Base-by-base conservation (phyloP, 495 filamentous ascomycete species). In the Penicillium goetzii region DNA sequence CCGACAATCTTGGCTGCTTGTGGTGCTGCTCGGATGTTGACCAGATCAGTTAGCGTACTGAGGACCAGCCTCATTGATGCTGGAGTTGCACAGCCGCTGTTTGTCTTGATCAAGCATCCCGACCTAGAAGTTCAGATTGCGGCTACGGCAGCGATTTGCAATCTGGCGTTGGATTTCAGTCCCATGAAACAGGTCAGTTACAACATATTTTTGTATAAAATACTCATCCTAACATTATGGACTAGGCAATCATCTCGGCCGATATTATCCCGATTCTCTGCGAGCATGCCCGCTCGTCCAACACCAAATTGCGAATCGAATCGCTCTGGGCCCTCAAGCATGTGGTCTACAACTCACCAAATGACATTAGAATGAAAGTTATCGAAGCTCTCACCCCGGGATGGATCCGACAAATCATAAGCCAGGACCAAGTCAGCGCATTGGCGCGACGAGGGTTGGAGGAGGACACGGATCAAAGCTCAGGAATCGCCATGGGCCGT, bases 301-400 rank as follows among this genome's bases (percentile, higher is more conserved):
- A 92, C 68, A 81, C 87, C 7, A 86, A 85, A 26, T 74, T 98
- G 43, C 84, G 90, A 50, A 80, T 95, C 14, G 90, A 92, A 63
- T 90, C 92, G 10, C 74, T 99, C 11, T 98, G 95, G 95, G 92
- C 92, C 21, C 80, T 99, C 51, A 98, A 97, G 69, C 91, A 97
- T 75, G 76, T 97, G 32, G 88, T 95, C 8, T 81, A 86, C 47
- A 83, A 84, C 32, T 84, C 89, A 1, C 78, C 84, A 25, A 86
- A 87, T 52, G 84, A 89, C 17, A 79, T 90, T 56, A 95, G 93
- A 75, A 88, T 88, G 66, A 84, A 82, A 51, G 88, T 90, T 51
- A 78, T 97, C 26, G 86, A 94, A 49, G 88, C 90, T 60, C 80
- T 98, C 5, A 86, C 86, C 10, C 83, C 90, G 1, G 86, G 84